Evolutionary conservation across 768 basidiomycete genomes (phyloP).

Genomic region (Hemileccinum rubropunctum): DNA sequence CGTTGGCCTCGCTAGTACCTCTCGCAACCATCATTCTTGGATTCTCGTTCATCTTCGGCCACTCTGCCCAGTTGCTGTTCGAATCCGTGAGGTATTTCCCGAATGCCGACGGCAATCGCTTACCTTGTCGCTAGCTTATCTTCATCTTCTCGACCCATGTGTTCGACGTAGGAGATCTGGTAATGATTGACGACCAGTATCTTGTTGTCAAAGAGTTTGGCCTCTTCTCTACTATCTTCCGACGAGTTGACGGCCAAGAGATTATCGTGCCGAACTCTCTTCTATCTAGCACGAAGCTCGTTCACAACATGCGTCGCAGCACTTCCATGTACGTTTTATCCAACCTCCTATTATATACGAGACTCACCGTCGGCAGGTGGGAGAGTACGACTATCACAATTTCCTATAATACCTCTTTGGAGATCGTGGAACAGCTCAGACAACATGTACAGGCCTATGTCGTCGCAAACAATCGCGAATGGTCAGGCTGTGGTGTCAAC

Average conservation of each 20-base stretch:
- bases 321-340: constrained; percentile 58
- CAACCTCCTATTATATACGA: background rate
- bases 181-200: constrained; percentile 64
- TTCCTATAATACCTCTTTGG: constrained; percentile 68
- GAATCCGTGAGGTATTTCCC: constrained; percentile 54
- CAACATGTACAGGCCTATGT: constrained; percentile 60
- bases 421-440: constrained; percentile 65
- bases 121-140: constrained; percentile 50
- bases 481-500: constrained; percentile 60
- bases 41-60: constrained; percentile 83
- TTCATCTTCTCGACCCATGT: constrained; percentile 86
- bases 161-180: constrained; percentile 81
- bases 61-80: constrained; percentile 76
- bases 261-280: constrained; percentile 77
- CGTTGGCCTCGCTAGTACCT: constrained; percentile 71
- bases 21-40: constrained; percentile 78
- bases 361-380: constrained; percentile 40
- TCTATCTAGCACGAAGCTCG: constrained; percentile 65
- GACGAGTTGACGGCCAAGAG: constrained; percentile 78
- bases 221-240: constrained; percentile 74
- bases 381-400: constrained; percentile 67
- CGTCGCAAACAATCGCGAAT: constrained; percentile 64
- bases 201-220: constrained; percentile 69
- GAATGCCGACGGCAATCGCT: background rate
- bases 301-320: constrained; percentile 75